phyloP scores from a whole-genome alignment of 345 rosid genomes.

The Mercurialis annua region DNA sequence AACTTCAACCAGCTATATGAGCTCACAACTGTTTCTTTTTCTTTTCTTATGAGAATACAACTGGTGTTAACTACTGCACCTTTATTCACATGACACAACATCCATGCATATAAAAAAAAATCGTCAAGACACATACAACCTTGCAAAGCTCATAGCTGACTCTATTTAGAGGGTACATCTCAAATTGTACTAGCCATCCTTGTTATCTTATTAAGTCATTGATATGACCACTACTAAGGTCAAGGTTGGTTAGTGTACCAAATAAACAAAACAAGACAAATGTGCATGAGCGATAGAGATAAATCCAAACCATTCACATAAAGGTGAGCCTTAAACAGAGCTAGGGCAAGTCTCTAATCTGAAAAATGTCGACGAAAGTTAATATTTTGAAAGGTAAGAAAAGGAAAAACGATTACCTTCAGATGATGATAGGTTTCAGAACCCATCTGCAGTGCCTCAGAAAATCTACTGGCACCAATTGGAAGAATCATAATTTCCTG shows the following conservation, averaged over 20 bases:
- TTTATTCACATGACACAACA: not conserved
- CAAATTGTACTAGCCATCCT: not conserved
- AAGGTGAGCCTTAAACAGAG: not conserved
- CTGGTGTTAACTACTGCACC: not conserved
- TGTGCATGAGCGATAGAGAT: not conserved
- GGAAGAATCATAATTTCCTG: slow-evolving; percentile 96
- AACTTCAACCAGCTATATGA: not conserved
- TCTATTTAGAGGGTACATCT: not conserved
- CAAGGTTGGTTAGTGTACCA: not conserved
- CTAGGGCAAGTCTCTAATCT: not conserved
- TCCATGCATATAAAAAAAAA: not conserved
- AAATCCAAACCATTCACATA: not conserved
- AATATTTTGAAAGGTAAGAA: slow-evolving; percentile 14
- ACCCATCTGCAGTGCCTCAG: slow-evolving; percentile 96
- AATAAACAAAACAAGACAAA: not conserved
- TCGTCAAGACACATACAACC: not conserved
- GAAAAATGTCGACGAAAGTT: not conserved
- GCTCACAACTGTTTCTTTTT: not conserved
- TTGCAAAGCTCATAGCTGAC: not conserved
- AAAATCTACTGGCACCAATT: slow-evolving; percentile 79
- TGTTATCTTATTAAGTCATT: not conserved
- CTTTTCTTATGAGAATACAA: no score
- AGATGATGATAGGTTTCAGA: slow-evolving; percentile 93
- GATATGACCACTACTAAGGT: not conserved
- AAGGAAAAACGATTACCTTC: slow-evolving; percentile 53